phyloP scores from a whole-genome alignment of 345 rosid species.

The Gossypium anomalum region DNA sequence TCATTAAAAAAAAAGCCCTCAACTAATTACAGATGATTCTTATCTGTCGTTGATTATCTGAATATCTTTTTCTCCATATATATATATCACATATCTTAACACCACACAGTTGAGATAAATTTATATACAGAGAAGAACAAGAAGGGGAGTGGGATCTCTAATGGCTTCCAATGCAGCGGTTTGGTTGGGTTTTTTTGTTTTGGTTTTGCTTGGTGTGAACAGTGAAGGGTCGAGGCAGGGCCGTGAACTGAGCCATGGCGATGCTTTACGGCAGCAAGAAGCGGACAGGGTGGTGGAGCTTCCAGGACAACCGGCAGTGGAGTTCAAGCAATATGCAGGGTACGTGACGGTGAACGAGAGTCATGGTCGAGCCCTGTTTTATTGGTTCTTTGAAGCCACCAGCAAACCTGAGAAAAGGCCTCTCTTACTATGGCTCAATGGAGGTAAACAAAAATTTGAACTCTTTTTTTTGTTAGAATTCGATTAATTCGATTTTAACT shows the following conservation, averaged over 20 bases:
- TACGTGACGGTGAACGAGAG: constrained; percentile 65
- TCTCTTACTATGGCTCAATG: constrained; percentile 76
- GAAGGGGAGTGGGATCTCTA: not conserved
- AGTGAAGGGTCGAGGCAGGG: not conserved
- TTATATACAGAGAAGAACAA: no score
- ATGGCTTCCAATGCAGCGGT: not conserved
- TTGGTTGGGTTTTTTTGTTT: not conserved
- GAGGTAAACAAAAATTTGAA: constrained; percentile 39
- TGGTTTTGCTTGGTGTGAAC: not conserved
- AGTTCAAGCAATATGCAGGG: constrained; percentile 67
- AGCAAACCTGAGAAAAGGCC: constrained; percentile 42
- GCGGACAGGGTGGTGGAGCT: constrained; percentile 50
- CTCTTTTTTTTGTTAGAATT: no score
- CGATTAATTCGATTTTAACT: no score
- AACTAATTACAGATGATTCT: constrained; percentile 11
- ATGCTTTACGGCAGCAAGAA: constrained; percentile 36
- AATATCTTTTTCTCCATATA: not conserved
- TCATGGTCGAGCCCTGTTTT: constrained; percentile 75
- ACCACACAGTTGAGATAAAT: not conserved
- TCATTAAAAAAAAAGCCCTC: not conserved
- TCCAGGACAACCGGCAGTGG: constrained; percentile 67
- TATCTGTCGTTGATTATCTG: constrained; percentile 20
- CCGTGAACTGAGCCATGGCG: not conserved
- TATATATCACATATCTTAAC: not conserved
- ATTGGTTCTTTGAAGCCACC: constrained; percentile 79